These are phyloP conservation scores for Groenewaldozyma auringiensis DNA, from an alignment of 1,139 yeast genomes.

Conservation along the genomic window DNA sequence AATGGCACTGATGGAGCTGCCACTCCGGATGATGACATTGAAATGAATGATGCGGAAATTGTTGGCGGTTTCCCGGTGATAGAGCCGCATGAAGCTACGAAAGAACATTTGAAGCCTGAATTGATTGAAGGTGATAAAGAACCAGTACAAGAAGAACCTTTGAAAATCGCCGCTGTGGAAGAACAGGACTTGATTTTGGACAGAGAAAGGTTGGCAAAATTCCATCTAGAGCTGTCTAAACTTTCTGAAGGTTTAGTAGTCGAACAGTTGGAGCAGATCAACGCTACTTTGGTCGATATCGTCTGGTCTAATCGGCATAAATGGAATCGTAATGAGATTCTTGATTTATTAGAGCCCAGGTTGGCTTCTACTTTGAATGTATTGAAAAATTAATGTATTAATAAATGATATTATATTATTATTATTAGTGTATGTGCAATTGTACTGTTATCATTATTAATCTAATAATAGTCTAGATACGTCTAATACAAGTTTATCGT, in stretches of 20 bases:
- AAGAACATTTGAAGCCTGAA: background rate
- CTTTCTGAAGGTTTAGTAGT: constrained; percentile 41
- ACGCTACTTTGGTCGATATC: constrained; percentile 64
- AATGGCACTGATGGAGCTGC: constrained; percentile 4
- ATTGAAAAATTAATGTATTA: background rate
- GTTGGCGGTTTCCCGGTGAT: background rate
- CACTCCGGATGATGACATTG: constrained; percentile 8
- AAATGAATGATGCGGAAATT: constrained; percentile 7
- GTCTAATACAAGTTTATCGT: constrained; percentile 56
- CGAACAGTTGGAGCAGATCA: constrained; percentile 66
- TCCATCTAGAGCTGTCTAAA: constrained; percentile 30
- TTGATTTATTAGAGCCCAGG: constrained; percentile 16
- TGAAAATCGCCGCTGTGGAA: constrained; percentile 12
- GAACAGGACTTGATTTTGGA: constrained; percentile 16
- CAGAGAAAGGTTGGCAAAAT: constrained; percentile 21
- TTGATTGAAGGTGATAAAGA: constrained; percentile 7
- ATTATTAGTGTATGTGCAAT: background rate
- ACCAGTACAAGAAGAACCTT: constrained; percentile 6
- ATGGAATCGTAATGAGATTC: constrained; percentile 53
- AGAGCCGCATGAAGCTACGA: constrained; percentile 1
- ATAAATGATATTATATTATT: constrained; percentile 2
- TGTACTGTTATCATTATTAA: background rate
- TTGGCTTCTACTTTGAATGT: constrained; percentile 4
- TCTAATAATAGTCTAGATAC: constrained; percentile 28
- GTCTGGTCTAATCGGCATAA: constrained; percentile 61